Base-by-base conservation (phyloP, 2,329 filamentous ascomycete genomes). In the Talaromyces sp. region DNA sequence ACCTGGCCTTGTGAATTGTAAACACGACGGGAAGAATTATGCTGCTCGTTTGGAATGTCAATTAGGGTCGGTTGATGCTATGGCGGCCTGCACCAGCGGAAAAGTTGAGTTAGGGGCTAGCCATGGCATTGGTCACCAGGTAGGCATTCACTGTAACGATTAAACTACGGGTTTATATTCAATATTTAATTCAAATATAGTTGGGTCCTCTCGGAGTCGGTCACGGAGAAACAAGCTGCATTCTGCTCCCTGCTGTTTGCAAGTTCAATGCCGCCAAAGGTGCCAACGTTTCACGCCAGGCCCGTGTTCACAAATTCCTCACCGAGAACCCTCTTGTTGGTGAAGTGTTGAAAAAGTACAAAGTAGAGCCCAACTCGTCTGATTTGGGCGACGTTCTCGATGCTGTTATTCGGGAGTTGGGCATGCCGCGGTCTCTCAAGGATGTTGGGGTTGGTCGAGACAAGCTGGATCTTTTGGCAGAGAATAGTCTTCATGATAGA, bases 161-260 rank as follows among this genome's bases (percentile, higher is more conserved):
- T 17, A 52, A 56, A 62, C 32, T 56, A 17, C 2, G 19, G 14
- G 24, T 7, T 59, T 17, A 35, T n/a, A 27, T 32, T 56, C 5
- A 27, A 43, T 9, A 27, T 61, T 29, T 50, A 59, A 35, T 9
- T 46, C 8, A 19, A 24, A 41, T n/a, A 21, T 29, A 78, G 69
- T 74, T 84, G 0, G 81, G 81, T 0, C 83, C 83, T 0, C 68
- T 83, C 3, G 84, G 84, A 0, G 84, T 86, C 2, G 80, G 81
- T 0, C 84, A 87, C 66, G 84, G 84, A 11, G 83, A 85, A 69
- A 87, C 84, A 29, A 84, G 81, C 64, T 87, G 80, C 67, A 80
- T 82, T 52, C 73, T 84, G 59, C 74, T 81, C 38, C 83, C 84
- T 0, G 78, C 80, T 0, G 83, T 87, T 6, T 82, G 82, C 67